These are phyloP conservation scores for Lipomyces japonicus DNA, from an alignment of 805 yeast genomes.

Conservation along the genomic window DNA sequence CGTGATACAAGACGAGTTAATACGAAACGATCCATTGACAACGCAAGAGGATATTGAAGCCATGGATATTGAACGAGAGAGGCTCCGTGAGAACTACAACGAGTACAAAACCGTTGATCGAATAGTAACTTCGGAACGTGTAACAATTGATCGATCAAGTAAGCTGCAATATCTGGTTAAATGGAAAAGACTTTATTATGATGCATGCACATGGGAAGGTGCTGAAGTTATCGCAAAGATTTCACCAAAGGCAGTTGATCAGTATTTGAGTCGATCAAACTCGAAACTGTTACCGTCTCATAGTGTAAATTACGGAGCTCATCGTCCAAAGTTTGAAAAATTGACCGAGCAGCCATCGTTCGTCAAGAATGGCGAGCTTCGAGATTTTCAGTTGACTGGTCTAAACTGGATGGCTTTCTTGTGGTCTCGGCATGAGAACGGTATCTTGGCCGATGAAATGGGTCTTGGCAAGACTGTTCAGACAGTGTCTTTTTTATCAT, in stretches of 20 bases:
- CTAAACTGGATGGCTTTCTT: slow-evolving; percentile 99
- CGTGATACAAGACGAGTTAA: slow-evolving; percentile 67
- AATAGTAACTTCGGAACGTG: slow-evolving; percentile 78
- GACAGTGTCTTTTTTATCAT: slow-evolving; percentile 87
- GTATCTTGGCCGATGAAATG: slow-evolving; percentile 98
- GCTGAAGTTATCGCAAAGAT: slow-evolving; percentile 80
- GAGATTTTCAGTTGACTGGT: slow-evolving; percentile 98
- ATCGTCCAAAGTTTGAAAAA: slow-evolving; percentile 86
- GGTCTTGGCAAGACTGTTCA: slow-evolving; percentile 98
- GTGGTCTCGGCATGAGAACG: slow-evolving; percentile 97
- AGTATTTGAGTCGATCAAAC: slow-evolving; percentile 73
- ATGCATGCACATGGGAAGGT: slow-evolving; percentile 95
- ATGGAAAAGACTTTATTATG: slow-evolving; percentile 81
- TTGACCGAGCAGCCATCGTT: slow-evolving; percentile 80
- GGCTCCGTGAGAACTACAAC: slow-evolving; percentile 74
- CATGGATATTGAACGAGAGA: slow-evolving; percentile 85
- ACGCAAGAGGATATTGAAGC: slow-evolving; percentile 90
- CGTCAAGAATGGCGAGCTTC: slow-evolving; percentile 82
- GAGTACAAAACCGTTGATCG: slow-evolving; percentile 87
- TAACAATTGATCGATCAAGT: slow-evolving; percentile 37
- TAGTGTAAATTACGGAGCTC: slow-evolving; percentile 67
- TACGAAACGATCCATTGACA: slow-evolving; percentile 73
- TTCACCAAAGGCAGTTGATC: slow-evolving; percentile 79
- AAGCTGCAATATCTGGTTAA: slow-evolving; percentile 75
- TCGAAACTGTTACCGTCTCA: slow-evolving; percentile 80